Base-by-base conservation (phyloP, 2,329 filamentous ascomycete species). In the Hypoxylon sp. region DNA sequence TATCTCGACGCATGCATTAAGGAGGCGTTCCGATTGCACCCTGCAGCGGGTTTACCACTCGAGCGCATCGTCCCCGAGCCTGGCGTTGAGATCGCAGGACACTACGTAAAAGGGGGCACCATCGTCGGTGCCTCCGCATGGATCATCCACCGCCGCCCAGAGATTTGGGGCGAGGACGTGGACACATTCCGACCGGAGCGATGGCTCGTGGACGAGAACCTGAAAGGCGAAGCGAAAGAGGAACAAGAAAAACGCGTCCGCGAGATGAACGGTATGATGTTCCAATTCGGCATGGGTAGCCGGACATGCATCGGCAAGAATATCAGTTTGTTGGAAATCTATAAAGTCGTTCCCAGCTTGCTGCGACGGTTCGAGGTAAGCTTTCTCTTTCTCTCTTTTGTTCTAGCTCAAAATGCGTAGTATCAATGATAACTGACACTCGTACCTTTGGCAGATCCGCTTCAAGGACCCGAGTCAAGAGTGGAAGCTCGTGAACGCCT, bases 1-100 rank as follows among this genome's bases (percentile, higher is more conserved):
- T 94, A 92, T 67, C 81, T 94, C 4, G 87, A 91, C 63, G 89
- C 89, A 3, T 86, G 84, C 46, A 79, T 93, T 62, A 89, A 92
- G 64, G 90, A 94, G 69, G 82, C 86, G 3, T 89, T 92, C 73
- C 82, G 89, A 8, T 67, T 91, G 61, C 88, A 92, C 67, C 89
- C 90, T 0, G 87, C 89, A 0, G 80, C 87, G 0, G 89, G 88
- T 0, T 73, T 92, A 4, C 84, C 86, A 0, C 75, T 93, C 31
- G 89, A 93, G 69, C 81, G 90, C 52, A 75, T 92, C 34, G 87
- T 90, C 0, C 89, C 89, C 0, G 70, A 76, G 0, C 75, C 80
- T 13, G 88, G 88, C 7, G 76, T 79, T 16, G 80, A 85, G 31
- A 86, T 91, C 42, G 78, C 79, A 1, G 87, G 85, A 1, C 69